Percentiles rank a stretch among this genome's conserved stretches.
Conservation (phyloP, 2,329 filamentous ascomycete genomes). For the Endocalyx cinctus region DNA sequence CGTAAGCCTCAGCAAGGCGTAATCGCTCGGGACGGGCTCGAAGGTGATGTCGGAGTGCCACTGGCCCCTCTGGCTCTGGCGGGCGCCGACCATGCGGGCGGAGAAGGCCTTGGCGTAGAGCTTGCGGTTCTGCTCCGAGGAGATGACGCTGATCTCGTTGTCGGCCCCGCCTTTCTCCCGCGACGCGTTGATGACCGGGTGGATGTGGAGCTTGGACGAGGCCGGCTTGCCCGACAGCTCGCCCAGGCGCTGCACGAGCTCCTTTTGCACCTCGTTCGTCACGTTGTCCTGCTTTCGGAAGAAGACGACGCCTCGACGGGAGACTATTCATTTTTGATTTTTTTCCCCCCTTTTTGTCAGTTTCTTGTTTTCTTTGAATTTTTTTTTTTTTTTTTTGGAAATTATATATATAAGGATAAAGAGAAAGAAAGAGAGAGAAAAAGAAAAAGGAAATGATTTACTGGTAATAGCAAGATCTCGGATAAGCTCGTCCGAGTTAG, state of each 20-base stretch:
- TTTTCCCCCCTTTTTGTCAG: too few relatives aligned
- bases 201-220: constrained; percentile 54
- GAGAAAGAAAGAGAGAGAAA: neutral
- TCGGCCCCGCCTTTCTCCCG: constrained; percentile 51
- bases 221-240: constrained; percentile 53
- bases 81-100: constrained; percentile 32
- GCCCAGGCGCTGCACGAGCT: constrained; percentile 57
- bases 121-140: constrained; percentile 49
- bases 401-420: too few relatives aligned
- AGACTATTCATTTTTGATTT: too few relatives aligned
- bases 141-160: constrained; percentile 60
- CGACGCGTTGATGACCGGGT: constrained; percentile 51
- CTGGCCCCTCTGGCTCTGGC: constrained; percentile 40
- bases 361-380: too few relatives aligned
- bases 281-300: constrained; percentile 61
- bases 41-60: constrained; percentile 56
- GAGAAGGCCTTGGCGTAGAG: constrained; percentile 35
- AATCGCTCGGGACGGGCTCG: constrained; percentile 52
- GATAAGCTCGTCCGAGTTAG: constrained; percentile 59
- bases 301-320: constrained; percentile 65
- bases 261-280: constrained; percentile 60
- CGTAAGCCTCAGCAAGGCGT: constrained; percentile 44
- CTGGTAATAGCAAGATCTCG: constrained; percentile 64
- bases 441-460: constrained; percentile 27
- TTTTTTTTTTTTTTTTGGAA: too few relatives aligned